Evolutionary conservation across 2,329 filamentous ascomycete species (phyloP).

Genomic region (Anisogramma anomala): DNA sequence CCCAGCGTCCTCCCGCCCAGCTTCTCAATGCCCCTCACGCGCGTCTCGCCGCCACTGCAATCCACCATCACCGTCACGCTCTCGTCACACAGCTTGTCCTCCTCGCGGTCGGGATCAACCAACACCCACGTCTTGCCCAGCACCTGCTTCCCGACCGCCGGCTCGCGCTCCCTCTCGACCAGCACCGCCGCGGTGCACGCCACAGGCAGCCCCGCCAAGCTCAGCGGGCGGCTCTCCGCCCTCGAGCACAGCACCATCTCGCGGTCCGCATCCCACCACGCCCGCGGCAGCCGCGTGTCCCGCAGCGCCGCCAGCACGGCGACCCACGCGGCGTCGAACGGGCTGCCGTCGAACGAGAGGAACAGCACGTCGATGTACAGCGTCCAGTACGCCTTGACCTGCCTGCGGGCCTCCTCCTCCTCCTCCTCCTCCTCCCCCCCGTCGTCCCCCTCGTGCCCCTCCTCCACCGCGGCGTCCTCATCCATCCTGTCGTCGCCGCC

Average conservation of each 20-base stretch:
- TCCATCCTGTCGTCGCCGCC: slow-evolving; percentile 31
- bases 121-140: slow-evolving; percentile 59
- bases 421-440: slow-evolving; percentile 25
- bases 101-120: slow-evolving; percentile 78
- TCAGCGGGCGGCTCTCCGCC: slow-evolving; percentile 40
- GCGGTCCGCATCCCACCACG: slow-evolving; percentile 72
- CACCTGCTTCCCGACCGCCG: slow-evolving; percentile 21
- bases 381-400: slow-evolving; percentile 79
- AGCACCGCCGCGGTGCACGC: slow-evolving; percentile 72
- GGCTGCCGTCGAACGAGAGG: slow-evolving; percentile 82
- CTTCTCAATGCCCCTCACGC: slow-evolving; percentile 67
- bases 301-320: slow-evolving; percentile 69
- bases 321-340: slow-evolving; percentile 84
- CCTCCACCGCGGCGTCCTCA: no score
- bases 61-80: slow-evolving; percentile 76
- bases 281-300: slow-evolving; percentile 65
- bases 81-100: slow-evolving; percentile 78
- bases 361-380: slow-evolving; percentile 94
- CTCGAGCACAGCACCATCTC: slow-evolving; percentile 67
- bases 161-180: slow-evolving; percentile 45
- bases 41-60: slow-evolving; percentile 36
- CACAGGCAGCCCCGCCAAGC: slow-evolving; percentile 56
- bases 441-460: not conserved
- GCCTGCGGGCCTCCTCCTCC: slow-evolving; percentile 20
- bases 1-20: slow-evolving; percentile 64